Evolutionary conservation across 176 grass and related monocot genomes (phyloP).

Genomic region (Bolboschoenus planiculmis): DNA sequence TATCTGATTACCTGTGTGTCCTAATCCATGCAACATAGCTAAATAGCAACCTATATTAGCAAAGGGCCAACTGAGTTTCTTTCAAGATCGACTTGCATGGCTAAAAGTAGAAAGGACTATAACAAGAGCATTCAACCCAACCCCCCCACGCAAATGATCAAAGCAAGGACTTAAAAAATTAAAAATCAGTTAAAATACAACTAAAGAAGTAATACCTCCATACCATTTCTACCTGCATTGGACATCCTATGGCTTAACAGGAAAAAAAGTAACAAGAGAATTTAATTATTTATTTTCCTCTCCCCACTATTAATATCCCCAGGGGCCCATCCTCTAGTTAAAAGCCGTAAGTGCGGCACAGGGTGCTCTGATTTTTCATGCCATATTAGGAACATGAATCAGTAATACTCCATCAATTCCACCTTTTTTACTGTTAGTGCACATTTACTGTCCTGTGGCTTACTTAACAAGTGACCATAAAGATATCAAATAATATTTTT

Average conservation of each 20-base stretch:
- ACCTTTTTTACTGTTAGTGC: background rate
- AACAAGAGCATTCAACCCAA: background rate
- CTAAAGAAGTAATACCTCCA: background rate
- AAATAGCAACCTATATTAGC: background rate
- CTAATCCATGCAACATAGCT: background rate
- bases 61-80: background rate
- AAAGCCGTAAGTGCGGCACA: no score
- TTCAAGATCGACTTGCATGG: background rate
- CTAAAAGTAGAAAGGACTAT: background rate
- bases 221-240: background rate
- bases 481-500: background rate
- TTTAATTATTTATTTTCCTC: background rate
- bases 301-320: background rate
- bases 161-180: background rate
- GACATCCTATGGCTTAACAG: background rate
- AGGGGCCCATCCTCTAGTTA: background rate
- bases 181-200: background rate
- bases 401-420: no score
- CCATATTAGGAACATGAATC: background rate
- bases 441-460: background rate
- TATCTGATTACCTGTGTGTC: background rate
- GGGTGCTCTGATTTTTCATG: background rate
- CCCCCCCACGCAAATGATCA: background rate
- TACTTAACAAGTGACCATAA: background rate
- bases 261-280: background rate